Conservation (phyloP, 2,329 filamentous ascomycete species). For the Didymella pomorum region DNA sequence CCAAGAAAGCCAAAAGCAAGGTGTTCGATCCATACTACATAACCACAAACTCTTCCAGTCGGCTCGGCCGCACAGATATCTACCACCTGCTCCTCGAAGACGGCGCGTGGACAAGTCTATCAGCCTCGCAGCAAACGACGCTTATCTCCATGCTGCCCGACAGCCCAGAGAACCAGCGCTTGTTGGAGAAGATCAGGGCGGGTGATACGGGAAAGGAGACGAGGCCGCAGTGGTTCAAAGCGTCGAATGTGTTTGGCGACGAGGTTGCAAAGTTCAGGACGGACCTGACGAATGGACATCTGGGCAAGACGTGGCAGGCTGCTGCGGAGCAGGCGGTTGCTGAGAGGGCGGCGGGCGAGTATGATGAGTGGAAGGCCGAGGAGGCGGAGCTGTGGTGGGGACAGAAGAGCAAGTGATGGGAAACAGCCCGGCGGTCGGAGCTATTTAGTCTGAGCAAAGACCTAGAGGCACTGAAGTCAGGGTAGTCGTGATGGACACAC, state of each 20-base stretch:
- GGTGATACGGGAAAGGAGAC: conserved; percentile 25
- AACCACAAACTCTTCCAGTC: conserved; percentile 42
- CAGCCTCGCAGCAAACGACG: conserved; percentile 27
- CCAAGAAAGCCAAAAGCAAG: conserved; percentile 28
- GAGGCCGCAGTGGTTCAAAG: conserved; percentile 36
- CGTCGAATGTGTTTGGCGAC: conserved; percentile 58
- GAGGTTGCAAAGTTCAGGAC: conserved; percentile 64
- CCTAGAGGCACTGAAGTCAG: too few relatives aligned
- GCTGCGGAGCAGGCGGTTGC: conserved; percentile 63
- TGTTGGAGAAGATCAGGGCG: conserved; percentile 24
- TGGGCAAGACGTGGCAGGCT: conserved; percentile 65
- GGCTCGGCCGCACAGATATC: conserved; percentile 44
- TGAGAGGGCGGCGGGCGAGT: conserved; percentile 62
- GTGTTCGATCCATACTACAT: conserved; percentile 44
- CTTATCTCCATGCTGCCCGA: conserved; percentile 39
- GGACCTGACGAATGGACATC: conserved; percentile 63
- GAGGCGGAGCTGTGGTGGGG: conserved; percentile 67
- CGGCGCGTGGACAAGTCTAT: conserved; percentile 43
- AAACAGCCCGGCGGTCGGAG: too few relatives aligned
- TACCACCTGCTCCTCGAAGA: conserved; percentile 45
- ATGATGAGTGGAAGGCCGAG: conserved; percentile 63
- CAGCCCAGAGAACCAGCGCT: conserved; percentile 24
- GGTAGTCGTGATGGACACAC: too few relatives aligned
- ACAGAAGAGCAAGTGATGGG: conserved; percentile 59
- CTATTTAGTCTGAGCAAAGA: too few relatives aligned